Conservation (phyloP, 805 yeast genomes). For the Candida pseudoglaebosa region DNA sequence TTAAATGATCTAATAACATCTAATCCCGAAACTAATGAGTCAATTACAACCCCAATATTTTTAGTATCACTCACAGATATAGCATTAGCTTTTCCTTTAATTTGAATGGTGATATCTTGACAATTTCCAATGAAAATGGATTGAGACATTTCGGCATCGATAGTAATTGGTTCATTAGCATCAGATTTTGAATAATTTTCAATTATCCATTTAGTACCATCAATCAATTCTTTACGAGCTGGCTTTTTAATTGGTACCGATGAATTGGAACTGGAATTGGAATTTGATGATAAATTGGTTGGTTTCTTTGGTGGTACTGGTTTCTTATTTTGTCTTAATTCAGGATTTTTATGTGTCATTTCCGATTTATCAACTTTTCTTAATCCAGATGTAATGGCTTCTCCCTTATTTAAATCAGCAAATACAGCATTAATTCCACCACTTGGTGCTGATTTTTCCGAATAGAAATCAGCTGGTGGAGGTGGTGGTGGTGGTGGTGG, state of each 20-base stretch:
- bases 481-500: slow-evolving; percentile 93
- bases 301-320: slow-evolving; percentile 89
- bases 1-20: slow-evolving; percentile 79
- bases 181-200: slow-evolving; percentile 65
- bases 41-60: slow-evolving; percentile 75
- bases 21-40: slow-evolving; percentile 79
- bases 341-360: slow-evolving; percentile 92
- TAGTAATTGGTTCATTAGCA: slow-evolving; percentile 52
- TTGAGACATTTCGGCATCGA: slow-evolving; percentile 83
- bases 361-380: slow-evolving; percentile 90
- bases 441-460: slow-evolving; percentile 21
- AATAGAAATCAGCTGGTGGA: slow-evolving; percentile 74
- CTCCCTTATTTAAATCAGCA: slow-evolving; percentile 86
- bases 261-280: slow-evolving; percentile 41
- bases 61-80: slow-evolving; percentile 71
- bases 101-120: slow-evolving; percentile 64
- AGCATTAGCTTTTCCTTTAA: slow-evolving; percentile 90
- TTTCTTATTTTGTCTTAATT: slow-evolving; percentile 58
- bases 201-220: slow-evolving; percentile 80
- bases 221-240: slow-evolving; percentile 64
- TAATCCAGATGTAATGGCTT: slow-evolving; percentile 74
- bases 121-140: slow-evolving; percentile 87
- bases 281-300: slow-evolving; percentile 42
- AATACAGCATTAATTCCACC: slow-evolving; percentile 85
- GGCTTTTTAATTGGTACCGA: slow-evolving; percentile 32